Base-by-base conservation (phyloP, 768 basidiomycete species). In the Suillus cothurnatus region DNA sequence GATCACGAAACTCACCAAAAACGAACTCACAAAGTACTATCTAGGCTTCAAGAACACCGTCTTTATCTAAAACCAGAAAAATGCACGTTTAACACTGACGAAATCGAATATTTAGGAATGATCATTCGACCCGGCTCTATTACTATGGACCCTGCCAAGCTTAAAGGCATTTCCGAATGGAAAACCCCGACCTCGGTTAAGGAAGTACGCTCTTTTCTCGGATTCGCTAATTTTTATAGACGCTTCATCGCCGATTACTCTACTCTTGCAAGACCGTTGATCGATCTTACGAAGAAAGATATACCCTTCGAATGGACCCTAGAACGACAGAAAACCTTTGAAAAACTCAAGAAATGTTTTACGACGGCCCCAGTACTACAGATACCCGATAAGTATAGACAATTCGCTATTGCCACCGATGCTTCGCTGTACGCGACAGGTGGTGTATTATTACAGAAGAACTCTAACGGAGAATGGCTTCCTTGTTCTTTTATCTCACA, bases 141-240 rank as follows among this genome's bases (percentile, higher is more conserved):
- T 8, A 2, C 43, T 0, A 45, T 45, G 43, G 21, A 45, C 43
- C 43, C 21, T 0, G 43, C 21, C 1, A 45, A 45, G 9, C 21
- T 45, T 0, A 45, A 21, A 4, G 43, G 43, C 11, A 45, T 45
- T 9, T 45, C 43, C 9, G 9, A 45, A 45, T 45, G 43, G 43
- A 45, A n/a, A 2, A 45, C n/a, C n/a, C n/a, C n/a, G n/a, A n/a
- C n/a, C 43, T 45, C 43, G n/a, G 43, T 45, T 0, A 45, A 45
- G 9, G 43, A 45, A n/a, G 43, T 45, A 8, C 8, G 12, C 23
- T 47, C 47, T 4, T 79, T 78, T 61, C 43, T 78, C 0, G 72
- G 75, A 1, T 74, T 78, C 23, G 62, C 60, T 6, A 77, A 76
- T 63, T 78, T 77, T 59, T 78, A 78, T 56, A 39, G 71, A 2